Conservation (phyloP, 192 early-diverging fungal species). For the Coemansia sp. region DNA sequence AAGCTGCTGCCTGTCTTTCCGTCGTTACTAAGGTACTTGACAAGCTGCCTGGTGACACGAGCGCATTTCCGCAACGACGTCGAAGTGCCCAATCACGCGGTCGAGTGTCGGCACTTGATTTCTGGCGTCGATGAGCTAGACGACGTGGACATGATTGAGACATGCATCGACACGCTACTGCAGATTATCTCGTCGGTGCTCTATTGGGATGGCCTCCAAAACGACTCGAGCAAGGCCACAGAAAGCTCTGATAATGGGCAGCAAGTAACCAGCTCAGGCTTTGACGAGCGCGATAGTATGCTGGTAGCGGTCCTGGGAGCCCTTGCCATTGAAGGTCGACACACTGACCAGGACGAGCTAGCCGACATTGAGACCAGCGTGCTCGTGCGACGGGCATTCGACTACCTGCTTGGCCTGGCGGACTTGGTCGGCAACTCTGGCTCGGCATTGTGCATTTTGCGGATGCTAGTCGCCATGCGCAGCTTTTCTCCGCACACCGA, state of each 20-base stretch:
- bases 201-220: conserved; percentile 50
- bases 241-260: not conserved
- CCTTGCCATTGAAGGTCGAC: conserved; percentile 31
- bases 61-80: conserved; percentile 33
- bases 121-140: conserved; percentile 15
- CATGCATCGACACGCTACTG: conserved; percentile 38
- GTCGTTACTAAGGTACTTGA: conserved; percentile 36
- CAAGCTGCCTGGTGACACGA: conserved; percentile 28
- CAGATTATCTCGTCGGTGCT: conserved; percentile 32
- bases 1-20: conserved; percentile 42
- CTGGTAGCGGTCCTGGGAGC: conserved; percentile 26
- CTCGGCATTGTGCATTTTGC: conserved; percentile 24
- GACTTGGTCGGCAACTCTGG: conserved; percentile 17
- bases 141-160: conserved; percentile 20
- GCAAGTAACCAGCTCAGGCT: not conserved
- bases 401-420: conserved; percentile 28
- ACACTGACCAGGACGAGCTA: conserved; percentile 33
- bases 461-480: conserved; percentile 37
- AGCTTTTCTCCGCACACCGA: conserved; percentile 22
- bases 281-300: not conserved
- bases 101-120: not conserved
- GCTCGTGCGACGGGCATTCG: conserved; percentile 47
- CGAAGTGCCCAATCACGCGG: not conserved
- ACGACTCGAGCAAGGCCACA: not conserved
- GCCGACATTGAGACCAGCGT: conserved; percentile 1